Evolutionary conservation across 495 filamentous ascomycete genomes (phyloP), one percentile per base, ranked within the genome.

Genomic region (Trichoderma asperelloides): DNA sequence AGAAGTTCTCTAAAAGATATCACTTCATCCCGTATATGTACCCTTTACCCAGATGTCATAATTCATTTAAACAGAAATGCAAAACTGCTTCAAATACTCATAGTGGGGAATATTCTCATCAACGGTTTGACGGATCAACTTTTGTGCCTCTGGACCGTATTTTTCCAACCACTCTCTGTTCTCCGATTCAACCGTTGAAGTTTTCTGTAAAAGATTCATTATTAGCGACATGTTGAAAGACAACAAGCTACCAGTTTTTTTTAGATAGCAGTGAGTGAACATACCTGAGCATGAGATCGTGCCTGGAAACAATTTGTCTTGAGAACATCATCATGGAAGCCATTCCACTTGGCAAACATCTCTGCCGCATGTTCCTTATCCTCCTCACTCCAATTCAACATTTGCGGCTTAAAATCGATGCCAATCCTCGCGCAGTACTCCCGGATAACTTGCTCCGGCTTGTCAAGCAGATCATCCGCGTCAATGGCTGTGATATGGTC

Each of bases 281-380:
- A 82, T 85, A 96, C 93, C 72, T 90, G 85, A 49, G 72, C 76
- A 47, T 74, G 66, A 30, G 72, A 73, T 73, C 92, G 79, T 18
- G 91, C 84, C 71, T 86, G 88, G 70, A 98, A 76, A 51, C 85
- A 86, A 63, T 80, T 88, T 69, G 89, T 93, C 64, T 88, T 79
- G 69, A 98, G 90, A 21, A 91, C 95, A 81, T 97, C 94, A 64
- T 98, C 90, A 73, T 98, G 95, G 75, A 97, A 98, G 0, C 93
- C 95, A 66, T 86, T 87, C 95, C 95, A 98, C 79, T 98, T 98
- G 78, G 91, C 91, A 78, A 98, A 98, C 23, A 84, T 83, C 65
- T 84, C 82, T 65, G 78, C 80, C 0, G 90, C 93, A 65, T 78
- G 65, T 67, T 94, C 86, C 57, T 88, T 86, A 64, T 86, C 86